phyloP scores from a whole-genome alignment of 495 filamentous ascomycete species.

The Podospora didyma region DNA sequence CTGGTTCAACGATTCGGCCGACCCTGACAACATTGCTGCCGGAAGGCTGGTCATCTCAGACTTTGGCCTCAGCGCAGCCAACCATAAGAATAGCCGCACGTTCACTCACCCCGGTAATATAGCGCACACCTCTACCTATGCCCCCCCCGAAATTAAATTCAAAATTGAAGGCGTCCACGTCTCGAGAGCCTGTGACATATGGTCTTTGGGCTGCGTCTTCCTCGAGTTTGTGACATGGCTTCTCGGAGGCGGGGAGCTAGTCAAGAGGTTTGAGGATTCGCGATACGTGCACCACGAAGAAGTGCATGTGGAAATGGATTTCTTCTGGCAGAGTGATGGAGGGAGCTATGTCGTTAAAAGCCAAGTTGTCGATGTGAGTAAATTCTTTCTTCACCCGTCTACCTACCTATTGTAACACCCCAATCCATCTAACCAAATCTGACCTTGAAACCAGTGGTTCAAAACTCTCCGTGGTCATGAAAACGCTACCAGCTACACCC shows the following conservation, averaged over 20 bases:
- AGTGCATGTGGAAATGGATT: background rate
- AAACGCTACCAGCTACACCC: background rate
- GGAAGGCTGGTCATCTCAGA: constrained; percentile 10
- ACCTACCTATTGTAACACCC: too few relatives aligned
- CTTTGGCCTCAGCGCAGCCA: constrained; percentile 9
- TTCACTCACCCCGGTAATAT: constrained; percentile 1
- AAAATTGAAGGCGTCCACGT: background rate
- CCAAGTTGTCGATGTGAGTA: too few relatives aligned
- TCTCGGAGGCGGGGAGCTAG: constrained; percentile 13
- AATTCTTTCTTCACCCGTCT: too few relatives aligned
- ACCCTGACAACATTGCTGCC: background rate
- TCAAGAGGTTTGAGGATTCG: background rate
- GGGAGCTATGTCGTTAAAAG: too few relatives aligned
- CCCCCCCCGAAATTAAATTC: constrained; percentile 13
- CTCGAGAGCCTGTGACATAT: constrained; percentile 17
- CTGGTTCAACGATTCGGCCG: background rate
- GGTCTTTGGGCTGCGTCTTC: constrained; percentile 23
- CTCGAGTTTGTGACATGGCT: constrained; percentile 26
- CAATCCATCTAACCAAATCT: too few relatives aligned
- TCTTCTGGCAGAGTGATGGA: background rate
- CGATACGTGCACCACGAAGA: background rate
- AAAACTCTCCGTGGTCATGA: background rate
- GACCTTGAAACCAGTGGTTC: too few relatives aligned
- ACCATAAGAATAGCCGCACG: constrained; percentile 4
- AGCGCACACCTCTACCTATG: constrained; percentile 9